Evolutionary conservation across 169 alveolate genomes (phyloP), one percentile per base, ranked within the genome.

Genomic region (Neospora caninum): DNA sequence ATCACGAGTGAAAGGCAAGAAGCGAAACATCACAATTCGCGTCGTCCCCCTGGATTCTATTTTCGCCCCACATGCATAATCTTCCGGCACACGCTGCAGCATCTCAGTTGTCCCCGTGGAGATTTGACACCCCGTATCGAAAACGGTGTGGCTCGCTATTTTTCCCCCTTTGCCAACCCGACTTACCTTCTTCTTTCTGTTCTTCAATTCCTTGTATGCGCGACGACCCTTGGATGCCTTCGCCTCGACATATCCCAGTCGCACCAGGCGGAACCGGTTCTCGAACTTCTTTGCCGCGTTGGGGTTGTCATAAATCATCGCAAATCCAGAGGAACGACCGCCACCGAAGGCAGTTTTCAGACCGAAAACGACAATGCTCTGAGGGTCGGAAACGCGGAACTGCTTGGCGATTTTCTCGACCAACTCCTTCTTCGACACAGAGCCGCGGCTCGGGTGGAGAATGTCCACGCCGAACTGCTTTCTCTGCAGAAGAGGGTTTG

Each of bases 291-390:
- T 97, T 42, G 97, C 98, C 49, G 98, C 98, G 54, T 97, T 98
- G 83, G 98, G 94, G 94, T 96, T 97, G 96, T 98, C 99, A 92
- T 98, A 98, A 97, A 99, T 97, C 94, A 97, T 95, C 38, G 99
- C 99, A 95, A 98, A 98, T 29, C 99, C 99, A 34, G 98, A 97
- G 89, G 99, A 97, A 92, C 98, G 96, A 41, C 99, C 99, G 41
- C 99, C 99, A 70, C 99, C 99, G 96, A 98, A 99, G 88, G 98
- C 98, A 41, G 99, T 98, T 96, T 98, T 98, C 95, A 99, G 97
- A 53, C 99, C 99, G 94, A 97, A 98, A 53, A 98, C 96, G 80
- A 97, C 98, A 91, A 98, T n/a, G 89, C 96, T 64, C 54, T 93
- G 86, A 31, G 93, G 95, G n/a, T 94, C 96, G 49, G 78, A 54